Evolutionary conservation across 1,284 basidiomycete species (phyloP), one percentile per base, ranked within the genome.

Genomic region (Phlebopus sp.): DNA sequence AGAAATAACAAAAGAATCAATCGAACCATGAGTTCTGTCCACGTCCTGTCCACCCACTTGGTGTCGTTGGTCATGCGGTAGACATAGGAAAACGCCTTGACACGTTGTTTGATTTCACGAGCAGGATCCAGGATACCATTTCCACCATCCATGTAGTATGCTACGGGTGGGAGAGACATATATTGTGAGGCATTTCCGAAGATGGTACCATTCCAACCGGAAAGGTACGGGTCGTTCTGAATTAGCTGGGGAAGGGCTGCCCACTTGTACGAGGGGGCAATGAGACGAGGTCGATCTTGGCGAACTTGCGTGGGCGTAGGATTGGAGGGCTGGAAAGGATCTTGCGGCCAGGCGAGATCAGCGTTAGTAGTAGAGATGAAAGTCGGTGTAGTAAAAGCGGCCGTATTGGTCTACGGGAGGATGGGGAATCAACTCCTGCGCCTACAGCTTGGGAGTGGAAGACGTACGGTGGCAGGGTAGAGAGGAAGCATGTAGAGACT

Each of bases 61-160:
- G 89, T 91, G 67, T 98, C 86, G 55, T 92, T 91, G 43, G 92
- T 89, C 78, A 97, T 82, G 49, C 84, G 84, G 68, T 90, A 98
- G 19, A 79, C 93, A 64, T 98, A 99, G 1, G 86, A 83, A 69
- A 92, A 97, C 31, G 92, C 90, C 73, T 98, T 98, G 68, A 98
- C 74, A 51, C 91, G 80, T 71, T 86, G 77, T 71, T 99, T 98
- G 60, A 97, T 77, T 66, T 90, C 81, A 58, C 97, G 87, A 23
- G 93, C 86, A 56, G 87, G 84, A 66, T 99, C 97, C 46, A 99
- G 79, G 31, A 98, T 93, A 69, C 97, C 97, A 52, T 90, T 96
- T 54, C 77, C 78, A 38, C 90, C 87, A 63, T 98, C 95, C 62
- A 82, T 67, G 52, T 72, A 68, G 65, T 97, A 97, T n/a, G 64